Evolutionary conservation across 2,329 filamentous ascomycete genomes (phyloP), one percentile per base, ranked within the genome.

Genomic region (Trichoderma guizhouense): DNA sequence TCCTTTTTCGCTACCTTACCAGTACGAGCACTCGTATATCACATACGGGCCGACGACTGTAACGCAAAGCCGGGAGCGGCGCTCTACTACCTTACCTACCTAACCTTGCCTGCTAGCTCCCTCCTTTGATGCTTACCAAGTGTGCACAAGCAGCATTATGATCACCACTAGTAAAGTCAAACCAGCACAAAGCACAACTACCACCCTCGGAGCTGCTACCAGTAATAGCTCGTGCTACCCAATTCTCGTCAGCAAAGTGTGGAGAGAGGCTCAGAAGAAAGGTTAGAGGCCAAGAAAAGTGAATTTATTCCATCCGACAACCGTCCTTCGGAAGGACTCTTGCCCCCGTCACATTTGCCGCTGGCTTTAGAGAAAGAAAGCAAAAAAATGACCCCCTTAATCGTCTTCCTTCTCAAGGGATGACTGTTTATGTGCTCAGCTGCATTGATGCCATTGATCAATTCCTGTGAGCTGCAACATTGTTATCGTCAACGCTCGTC

Each of bases 191-290:
- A 67, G 64, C 51, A 58, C 51, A 67, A 58, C 53, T 55, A 28
- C 64, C 11, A 39, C 64, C 47, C 24, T 67, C 51, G 51, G 51
- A 67, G 30, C 47, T 36, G 51, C 63, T 57, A 32, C 28, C 18
- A 51, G 18, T 15, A 67, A 66, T 36, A 30, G 36, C 18, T 32
- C 32, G 34, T 58, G 64, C 30, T 43, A 15, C 53, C 64, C 32
- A 30, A 15, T 32, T 43, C 47, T 57, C 24, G 64, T 67, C 64
- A 67, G 64, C 64, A 67, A 60, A 58, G 64, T 67, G 64, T 57
- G 53, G 64, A 67, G 64, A 67, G 64, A 57, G n/a, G 21, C 61
- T 7, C 18, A 53, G 43, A n/a, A 34, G 43, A 28, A 36, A 53
- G 11, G 43, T 7, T n/a, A 68, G 34, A 66, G 65, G 30, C 64